Evolutionary conservation across 495 filamentous ascomycete genomes (phyloP).

Genomic region (Rusavskia elegans): DNA sequence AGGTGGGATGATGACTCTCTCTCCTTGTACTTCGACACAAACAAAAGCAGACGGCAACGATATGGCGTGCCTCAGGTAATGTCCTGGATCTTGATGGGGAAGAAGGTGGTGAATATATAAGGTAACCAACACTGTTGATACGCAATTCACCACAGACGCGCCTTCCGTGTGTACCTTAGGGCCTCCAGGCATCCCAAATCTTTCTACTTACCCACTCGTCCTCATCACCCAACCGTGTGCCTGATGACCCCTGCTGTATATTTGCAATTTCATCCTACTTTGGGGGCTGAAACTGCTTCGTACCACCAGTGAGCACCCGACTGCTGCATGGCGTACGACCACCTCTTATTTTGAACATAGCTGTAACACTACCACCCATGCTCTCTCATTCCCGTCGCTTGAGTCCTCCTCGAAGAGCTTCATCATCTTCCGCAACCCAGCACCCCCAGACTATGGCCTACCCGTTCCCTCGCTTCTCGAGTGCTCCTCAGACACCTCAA

Average conservation of each 20-base stretch:
- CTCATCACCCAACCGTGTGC: no score
- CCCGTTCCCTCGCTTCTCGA: conserved; percentile 7
- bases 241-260: no score
- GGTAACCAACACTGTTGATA: no score
- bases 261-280: no score
- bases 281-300: neutral
- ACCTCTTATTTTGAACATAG: neutral
- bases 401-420: conserved; percentile 1
- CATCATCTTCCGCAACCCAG: neutral
- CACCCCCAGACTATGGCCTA: conserved; percentile 6
- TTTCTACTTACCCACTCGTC: no score
- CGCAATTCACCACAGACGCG: no score
- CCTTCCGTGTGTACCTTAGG: no score
- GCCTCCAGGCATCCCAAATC: no score
- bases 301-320: neutral
- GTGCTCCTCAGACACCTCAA: conserved; percentile 7
- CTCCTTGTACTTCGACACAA: neutral
- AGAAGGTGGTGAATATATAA: no score
- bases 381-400: neutral
- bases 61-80: no score
- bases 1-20: neutral
- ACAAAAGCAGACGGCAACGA: no score
- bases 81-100: no score
- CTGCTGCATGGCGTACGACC: neutral
- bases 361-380: neutral